Conservation (phyloP, 1,284 basidiomycete genomes). For the Moesziomyces globuligerus region DNA sequence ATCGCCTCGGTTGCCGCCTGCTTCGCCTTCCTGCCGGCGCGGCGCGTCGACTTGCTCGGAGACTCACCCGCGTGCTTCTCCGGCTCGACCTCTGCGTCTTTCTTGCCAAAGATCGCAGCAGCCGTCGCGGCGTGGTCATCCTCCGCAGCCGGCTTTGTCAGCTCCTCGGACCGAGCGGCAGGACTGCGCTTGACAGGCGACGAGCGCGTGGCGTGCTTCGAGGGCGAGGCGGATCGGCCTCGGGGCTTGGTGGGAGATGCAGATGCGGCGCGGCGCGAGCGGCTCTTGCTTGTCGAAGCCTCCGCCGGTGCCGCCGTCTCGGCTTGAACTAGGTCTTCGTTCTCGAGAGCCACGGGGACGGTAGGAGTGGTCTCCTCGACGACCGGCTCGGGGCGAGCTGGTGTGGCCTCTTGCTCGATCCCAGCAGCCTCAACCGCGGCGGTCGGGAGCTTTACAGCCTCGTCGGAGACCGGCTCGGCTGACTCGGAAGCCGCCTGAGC, state of each 20-base stretch:
- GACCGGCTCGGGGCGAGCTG: too few relatives aligned
- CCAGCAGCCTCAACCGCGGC: background rate
- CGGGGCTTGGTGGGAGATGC: constrained; percentile 19
- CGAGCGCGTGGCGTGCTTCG: constrained; percentile 23
- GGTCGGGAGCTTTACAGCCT: background rate
- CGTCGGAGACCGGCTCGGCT: background rate
- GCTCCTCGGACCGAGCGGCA: background rate
- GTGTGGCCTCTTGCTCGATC: too few relatives aligned
- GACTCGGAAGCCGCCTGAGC: background rate
- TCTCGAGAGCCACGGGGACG: background rate
- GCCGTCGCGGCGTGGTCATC: background rate
- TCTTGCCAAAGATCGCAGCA: background rate
- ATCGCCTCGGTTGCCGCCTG: constrained; percentile 21
- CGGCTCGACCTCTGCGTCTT: background rate
- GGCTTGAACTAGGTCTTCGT: background rate
- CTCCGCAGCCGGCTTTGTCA: background rate
- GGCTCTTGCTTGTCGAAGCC: constrained; percentile 16
- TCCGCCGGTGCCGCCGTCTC: constrained; percentile 5
- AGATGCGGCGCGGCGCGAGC: constrained; percentile 24
- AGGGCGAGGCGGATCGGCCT: constrained; percentile 23
- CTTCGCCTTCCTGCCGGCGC: constrained; percentile 29
- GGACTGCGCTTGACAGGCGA: constrained; percentile 25
- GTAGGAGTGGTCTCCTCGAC: too few relatives aligned
- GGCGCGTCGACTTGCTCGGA: constrained; percentile 21
- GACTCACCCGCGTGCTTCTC: constrained; percentile 9